Evolutionary conservation across 2,329 filamentous ascomycete species (phyloP).

Genomic region (Penicillium paneum): DNA sequence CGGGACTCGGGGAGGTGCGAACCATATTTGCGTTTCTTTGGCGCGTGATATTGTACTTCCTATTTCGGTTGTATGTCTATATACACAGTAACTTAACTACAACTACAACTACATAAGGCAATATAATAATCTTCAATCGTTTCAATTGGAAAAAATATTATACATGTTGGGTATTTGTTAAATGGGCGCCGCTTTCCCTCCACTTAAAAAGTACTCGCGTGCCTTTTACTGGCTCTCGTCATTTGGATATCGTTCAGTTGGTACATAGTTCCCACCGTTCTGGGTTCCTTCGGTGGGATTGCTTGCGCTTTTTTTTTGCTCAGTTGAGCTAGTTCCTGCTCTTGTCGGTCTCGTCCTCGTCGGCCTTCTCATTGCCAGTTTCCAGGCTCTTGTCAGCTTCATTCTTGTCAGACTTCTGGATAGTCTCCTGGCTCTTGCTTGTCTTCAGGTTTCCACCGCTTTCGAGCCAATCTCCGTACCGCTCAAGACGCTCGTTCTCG

Average conservation of each 20-base stretch:
- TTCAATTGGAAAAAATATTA: neutral
- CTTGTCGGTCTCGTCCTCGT: neutral
- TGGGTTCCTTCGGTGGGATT: neutral
- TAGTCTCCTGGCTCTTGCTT: neutral
- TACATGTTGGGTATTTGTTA: conserved; percentile 1
- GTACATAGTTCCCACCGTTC: neutral
- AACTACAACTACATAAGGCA: neutral
- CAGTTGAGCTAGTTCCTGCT: neutral
- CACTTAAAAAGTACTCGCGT: neutral
- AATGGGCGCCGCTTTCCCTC: neutral
- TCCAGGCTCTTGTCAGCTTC: neutral
- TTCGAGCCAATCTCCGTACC: conserved; percentile 50
- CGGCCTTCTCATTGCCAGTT: too few relatives aligned
- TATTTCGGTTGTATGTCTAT: too few relatives aligned
- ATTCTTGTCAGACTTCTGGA: neutral
- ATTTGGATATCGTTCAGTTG: neutral
- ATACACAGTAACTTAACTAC: too few relatives aligned
- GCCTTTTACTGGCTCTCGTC: neutral
- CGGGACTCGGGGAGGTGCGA: conserved; percentile 30
- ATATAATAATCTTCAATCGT: neutral
- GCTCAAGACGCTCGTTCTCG: conserved; percentile 47
- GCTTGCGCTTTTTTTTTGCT: neutral
- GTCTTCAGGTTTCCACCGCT: conserved; percentile 18
- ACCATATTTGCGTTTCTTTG: conserved; percentile 21
- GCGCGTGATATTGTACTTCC: neutral